Conservation (phyloP, 371 early-diverging fungal species). For the Syncephalis plumigaleata region DNA sequence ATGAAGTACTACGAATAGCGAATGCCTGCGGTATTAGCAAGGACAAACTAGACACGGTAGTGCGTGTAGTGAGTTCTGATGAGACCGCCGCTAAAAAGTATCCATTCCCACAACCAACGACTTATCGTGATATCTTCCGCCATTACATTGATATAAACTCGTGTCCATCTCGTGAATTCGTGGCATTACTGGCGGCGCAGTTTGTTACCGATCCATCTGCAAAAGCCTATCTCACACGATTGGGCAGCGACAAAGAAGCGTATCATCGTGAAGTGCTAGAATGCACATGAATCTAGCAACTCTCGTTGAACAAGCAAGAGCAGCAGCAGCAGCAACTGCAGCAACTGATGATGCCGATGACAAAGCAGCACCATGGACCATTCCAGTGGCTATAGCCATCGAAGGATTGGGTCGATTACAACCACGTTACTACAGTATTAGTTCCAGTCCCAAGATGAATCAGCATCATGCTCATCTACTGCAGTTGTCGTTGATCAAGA, state of each 20-base stretch:
- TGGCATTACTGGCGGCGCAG: conserved; percentile 31
- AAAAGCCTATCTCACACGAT: conserved; percentile 21
- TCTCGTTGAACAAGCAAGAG: conserved; percentile 23
- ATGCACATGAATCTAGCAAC: conserved; percentile 44
- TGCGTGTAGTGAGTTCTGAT: conserved; percentile 40
- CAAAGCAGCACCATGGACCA: conserved; percentile 7
- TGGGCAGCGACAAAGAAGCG: conserved; percentile 56
- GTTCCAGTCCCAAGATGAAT: conserved; percentile 51
- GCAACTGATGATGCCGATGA: conserved; percentile 16
- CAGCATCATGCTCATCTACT: conserved; percentile 63
- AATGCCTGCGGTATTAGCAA: conserved; percentile 30
- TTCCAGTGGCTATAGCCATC: conserved; percentile 54
- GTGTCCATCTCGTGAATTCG: conserved; percentile 40
- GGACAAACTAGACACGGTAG: conserved; percentile 36
- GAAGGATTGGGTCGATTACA: conserved; percentile 68
- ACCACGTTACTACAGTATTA: conserved; percentile 90
- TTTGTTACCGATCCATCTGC: conserved; percentile 29
- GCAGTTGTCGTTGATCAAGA: conserved; percentile 48
- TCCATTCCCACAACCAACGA: conserved; percentile 79
- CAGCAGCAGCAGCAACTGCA: neutral
- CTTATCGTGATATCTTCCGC: conserved; percentile 70
- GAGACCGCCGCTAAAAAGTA: conserved; percentile 41
- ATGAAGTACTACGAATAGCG: conserved; percentile 47
- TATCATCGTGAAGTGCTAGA: conserved; percentile 39
- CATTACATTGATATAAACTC: conserved; percentile 80